These are phyloP conservation scores for Hemileccinum impolitum DNA, from an alignment of 768 basidiomycete species.

Conservation along the genomic window DNA sequence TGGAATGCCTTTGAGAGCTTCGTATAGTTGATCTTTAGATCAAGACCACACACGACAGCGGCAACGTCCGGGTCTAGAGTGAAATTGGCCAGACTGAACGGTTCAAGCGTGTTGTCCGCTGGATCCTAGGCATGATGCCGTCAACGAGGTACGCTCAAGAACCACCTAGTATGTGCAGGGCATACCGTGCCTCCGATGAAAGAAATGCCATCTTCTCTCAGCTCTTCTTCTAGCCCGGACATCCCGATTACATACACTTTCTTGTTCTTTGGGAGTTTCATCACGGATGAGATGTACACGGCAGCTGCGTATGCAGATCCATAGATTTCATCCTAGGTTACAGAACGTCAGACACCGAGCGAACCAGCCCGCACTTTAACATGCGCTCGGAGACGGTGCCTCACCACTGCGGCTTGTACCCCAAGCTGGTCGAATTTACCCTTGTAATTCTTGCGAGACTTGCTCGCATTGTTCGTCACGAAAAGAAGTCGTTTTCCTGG, in stretches of 20 bases:
- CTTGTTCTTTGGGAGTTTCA: slow-evolving; percentile 86
- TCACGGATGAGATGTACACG: slow-evolving; percentile 82
- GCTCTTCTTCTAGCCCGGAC: slow-evolving; percentile 88
- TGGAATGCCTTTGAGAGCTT: slow-evolving; percentile 92
- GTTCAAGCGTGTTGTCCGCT: slow-evolving; percentile 69
- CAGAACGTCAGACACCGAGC: background rate
- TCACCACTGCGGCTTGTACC: slow-evolving; percentile 78
- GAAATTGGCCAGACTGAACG: slow-evolving; percentile 68
- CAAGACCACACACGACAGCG: slow-evolving; percentile 95
- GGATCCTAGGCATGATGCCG: slow-evolving; percentile 59
- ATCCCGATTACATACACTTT: slow-evolving; percentile 96
- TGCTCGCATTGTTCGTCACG: slow-evolving; percentile 96
- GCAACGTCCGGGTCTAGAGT: slow-evolving; percentile 72
- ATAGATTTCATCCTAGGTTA: slow-evolving; percentile 87
- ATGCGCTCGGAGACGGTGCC: slow-evolving; percentile 26
- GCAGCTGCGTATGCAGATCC: slow-evolving; percentile 89
- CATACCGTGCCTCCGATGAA: slow-evolving; percentile 84
- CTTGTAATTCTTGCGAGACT: slow-evolving; percentile 86
- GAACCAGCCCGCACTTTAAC: background rate
- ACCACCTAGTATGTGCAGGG: slow-evolving; percentile 1
- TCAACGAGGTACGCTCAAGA: background rate
- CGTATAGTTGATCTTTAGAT: slow-evolving; percentile 84
- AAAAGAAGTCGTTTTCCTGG: slow-evolving; percentile 82
- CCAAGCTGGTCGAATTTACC: slow-evolving; percentile 88
- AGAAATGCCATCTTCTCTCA: slow-evolving; percentile 79